Evolutionary conservation across 495 filamentous ascomycete species (phyloP), one percentile per base, ranked within the genome.

Genomic region (Ascobolus immersus): DNA sequence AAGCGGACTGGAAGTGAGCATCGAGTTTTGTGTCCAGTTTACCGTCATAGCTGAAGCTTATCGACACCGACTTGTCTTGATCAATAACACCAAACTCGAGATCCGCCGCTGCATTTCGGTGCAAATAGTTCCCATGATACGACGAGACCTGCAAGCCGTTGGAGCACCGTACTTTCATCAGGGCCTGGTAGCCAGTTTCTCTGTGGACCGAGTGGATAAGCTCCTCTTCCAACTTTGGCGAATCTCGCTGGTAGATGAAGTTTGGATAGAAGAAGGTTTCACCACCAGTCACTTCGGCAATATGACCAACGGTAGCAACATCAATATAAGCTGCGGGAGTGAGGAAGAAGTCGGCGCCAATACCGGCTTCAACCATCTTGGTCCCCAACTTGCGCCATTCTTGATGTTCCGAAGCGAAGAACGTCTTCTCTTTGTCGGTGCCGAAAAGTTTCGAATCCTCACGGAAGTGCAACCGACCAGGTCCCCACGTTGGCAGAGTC

Each of bases 121-220:
- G 86, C 30, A 80, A 62, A 44, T 94, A 94, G 56, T 94, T 94
- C 36, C 86, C 86, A 42, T 89, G 77, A 48, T 94, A 99, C 19
- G 69, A 67, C 13, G 78, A 72, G 11, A 99, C 77, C 53, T 99
- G 86, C 19, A 99, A 65, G 11, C 86, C 86, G 47, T 89, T 94
- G 5, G 80, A 91, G 55, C 86, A 99, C 28, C 86, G 73, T 33
- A 94, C 86, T 60, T 99, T 99, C 80, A 99, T 86, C 43, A 94
- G 62, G 5, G 81, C 79, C 55, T 93, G 84, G 48, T 84, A 99
- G 18, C 86, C 86, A 12, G 84, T 90, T 49, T 93, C 82, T 38
- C 86, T 62, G 2, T 69, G 79, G n/a, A 91, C 68, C 5, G 76
- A 71, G 46, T 93, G 86, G 35, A 69, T 64, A 41, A 99, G 64